These are phyloP conservation scores for Carallia brachiata DNA, from an alignment of 345 rosid species.

Conservation along the genomic window DNA sequence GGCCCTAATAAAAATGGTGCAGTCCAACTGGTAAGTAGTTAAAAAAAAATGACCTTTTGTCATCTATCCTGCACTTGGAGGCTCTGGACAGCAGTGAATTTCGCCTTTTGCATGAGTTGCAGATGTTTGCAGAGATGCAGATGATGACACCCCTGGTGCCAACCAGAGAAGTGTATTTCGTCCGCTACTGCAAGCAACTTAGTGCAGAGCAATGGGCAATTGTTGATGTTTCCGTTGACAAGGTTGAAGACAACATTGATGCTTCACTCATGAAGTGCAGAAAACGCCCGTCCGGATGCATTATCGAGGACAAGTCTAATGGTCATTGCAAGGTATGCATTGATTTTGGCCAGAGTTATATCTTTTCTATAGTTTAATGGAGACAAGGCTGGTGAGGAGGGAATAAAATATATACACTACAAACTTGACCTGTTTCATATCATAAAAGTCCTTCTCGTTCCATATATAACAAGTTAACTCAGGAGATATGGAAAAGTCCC, in stretches of 20 bases:
- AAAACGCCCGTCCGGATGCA: constrained; percentile 97
- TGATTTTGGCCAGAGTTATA: too few species aligned
- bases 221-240: constrained; percentile 81
- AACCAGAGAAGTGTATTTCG: constrained; percentile 86
- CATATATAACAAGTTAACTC: too few species aligned
- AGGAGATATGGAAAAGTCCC: too few species aligned
- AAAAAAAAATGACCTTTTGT: background rate
- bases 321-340: constrained; percentile 80
- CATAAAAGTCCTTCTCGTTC: too few species aligned
- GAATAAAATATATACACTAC: too few species aligned
- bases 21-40: constrained; percentile 66
- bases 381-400: too few species aligned
- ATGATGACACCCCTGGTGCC: constrained; percentile 94
- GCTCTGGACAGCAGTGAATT: background rate
- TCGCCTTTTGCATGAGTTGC: constrained; percentile 19
- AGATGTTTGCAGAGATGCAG: constrained; percentile 98
- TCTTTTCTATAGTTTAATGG: too few species aligned
- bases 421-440: too few species aligned
- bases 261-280: constrained; percentile 79
- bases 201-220: constrained; percentile 88
- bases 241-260: constrained; percentile 78
- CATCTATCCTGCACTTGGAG: background rate
- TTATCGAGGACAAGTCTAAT: constrained; percentile 80
- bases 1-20: constrained; percentile 73
- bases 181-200: constrained; percentile 74